Evolutionary conservation across 768 basidiomycete species (phyloP).

Genomic region (Asterophora parasitica): DNA sequence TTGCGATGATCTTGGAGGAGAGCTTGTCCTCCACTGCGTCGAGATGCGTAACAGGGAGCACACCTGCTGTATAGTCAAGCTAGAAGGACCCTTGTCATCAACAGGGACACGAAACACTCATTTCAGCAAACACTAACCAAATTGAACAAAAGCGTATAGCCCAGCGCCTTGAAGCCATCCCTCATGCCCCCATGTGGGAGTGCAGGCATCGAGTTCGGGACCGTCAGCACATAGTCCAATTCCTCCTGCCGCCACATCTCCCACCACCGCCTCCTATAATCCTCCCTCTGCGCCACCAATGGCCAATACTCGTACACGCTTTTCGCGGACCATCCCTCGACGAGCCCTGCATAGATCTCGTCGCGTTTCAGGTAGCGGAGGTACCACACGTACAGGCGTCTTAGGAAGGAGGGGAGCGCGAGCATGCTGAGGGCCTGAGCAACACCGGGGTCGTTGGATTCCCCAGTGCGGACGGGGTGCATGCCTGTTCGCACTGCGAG

Average conservation of each 20-base stretch:
- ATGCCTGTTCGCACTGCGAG: slow-evolving; percentile 10
- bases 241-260: slow-evolving; percentile 35
- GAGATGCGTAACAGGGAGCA: slow-evolving; percentile 55
- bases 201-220: slow-evolving; percentile 53
- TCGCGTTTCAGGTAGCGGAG: slow-evolving; percentile 48
- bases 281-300: slow-evolving; percentile 44
- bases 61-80: slow-evolving; percentile 51
- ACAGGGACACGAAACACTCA: neutral
- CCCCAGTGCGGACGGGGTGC: slow-evolving; percentile 9
- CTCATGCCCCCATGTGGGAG: slow-evolving; percentile 51
- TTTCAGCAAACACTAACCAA: slow-evolving; percentile 31
- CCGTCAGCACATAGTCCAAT: slow-evolving; percentile 56
- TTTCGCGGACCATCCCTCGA: slow-evolving; percentile 44
- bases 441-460: slow-evolving; percentile 15
- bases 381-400: slow-evolving; percentile 46
- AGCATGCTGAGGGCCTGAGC: slow-evolving; percentile 32
- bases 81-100: slow-evolving; percentile 7
- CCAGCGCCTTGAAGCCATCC: slow-evolving; percentile 46
- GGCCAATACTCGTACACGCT: slow-evolving; percentile 40
- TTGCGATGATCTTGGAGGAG: slow-evolving; percentile 25
- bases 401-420: slow-evolving; percentile 42
- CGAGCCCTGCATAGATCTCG: slow-evolving; percentile 46
- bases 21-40: slow-evolving; percentile 38
- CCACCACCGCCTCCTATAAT: slow-evolving; percentile 37
- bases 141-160: slow-evolving; percentile 62